Base-by-base conservation (phyloP, 768 basidiomycete species). In the Rhizopogon rudus region DNA sequence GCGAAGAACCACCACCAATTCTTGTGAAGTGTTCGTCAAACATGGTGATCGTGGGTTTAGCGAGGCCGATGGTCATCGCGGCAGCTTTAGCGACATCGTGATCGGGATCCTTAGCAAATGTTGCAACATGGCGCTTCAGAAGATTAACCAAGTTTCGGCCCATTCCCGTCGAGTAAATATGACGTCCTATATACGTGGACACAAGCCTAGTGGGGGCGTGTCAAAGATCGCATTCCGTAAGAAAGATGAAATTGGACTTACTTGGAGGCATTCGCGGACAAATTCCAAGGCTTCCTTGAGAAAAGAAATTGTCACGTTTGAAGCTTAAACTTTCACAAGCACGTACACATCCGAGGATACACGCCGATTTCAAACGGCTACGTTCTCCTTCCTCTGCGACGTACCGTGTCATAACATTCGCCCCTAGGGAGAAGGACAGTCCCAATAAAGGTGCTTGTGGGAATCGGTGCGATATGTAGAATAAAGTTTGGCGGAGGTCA, bases 361-460 rank as follows among this genome's bases (percentile, higher is more conserved):
- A 87, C 31, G 81, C 88, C 4, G 85, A 82, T 52, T 70, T 70
- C 33, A 93, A 68, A 56, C 87, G 80, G 63, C 82, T 81, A 20
- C 73, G 63, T 39, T 75, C 75, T 13, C 88, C 85, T 66, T 96
- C 89, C 71, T 96, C 88, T 5, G 88, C 93, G 50, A 95, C 73
- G 69, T 97, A 97, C 58, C 91, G 81, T 35, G 93, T 88, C 61
- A 98, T 72, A 37, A 98, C 88, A 67, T 91, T 93, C 42, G 94
- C 90, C 42, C 96, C 97, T 39, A 99, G 81, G 4, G 93, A 97
- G 75, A 96, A 98, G 6, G 95, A 93, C 9, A 97, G 71, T 13
- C 91, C 96, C 16, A 96, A 71, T 39, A 98, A 73, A 3, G 87
- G 90, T 0, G 96, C 92, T 9, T 78, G 72, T 2, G 96, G 95